phyloP scores from a whole-genome alignment of 208 protist species.

The Crithidia mellificae region DNA sequence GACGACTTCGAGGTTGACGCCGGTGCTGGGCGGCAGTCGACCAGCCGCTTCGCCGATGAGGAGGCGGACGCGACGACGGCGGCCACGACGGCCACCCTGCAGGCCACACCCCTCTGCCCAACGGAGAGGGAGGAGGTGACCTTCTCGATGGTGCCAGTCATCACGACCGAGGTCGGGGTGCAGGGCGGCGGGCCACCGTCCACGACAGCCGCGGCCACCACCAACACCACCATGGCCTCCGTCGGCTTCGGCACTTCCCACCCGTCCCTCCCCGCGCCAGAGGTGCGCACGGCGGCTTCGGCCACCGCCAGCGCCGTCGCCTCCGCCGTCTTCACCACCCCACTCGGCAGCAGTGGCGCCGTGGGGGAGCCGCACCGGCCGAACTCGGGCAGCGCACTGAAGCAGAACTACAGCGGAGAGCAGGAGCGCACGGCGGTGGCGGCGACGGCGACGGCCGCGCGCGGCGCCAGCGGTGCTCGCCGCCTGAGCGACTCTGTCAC shows the following conservation, averaged over 20 bases:
- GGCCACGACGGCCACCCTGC: neutral
- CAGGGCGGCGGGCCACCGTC: neutral
- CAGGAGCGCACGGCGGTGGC: slow-evolving; percentile 1
- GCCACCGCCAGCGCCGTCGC: slow-evolving; percentile 5
- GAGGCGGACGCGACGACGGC: neutral
- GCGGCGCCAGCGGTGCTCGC: slow-evolving; percentile 16
- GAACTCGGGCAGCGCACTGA: slow-evolving; percentile 7
- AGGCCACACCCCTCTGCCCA: neutral
- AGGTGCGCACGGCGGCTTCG: neutral
- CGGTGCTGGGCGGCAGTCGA: neutral
- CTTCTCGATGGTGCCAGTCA: slow-evolving; percentile 16
- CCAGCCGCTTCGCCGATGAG: slow-evolving; percentile 8
- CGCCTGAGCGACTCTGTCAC: slow-evolving; percentile 17
- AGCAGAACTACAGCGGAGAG: slow-evolving; percentile 2
- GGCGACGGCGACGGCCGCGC: slow-evolving; percentile 15
- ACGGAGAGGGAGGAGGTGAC: slow-evolving; percentile 16
- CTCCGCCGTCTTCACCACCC: neutral
- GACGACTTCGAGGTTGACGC: neutral
- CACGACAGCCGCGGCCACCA: neutral
- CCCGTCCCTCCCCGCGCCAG: slow-evolving; percentile 3
- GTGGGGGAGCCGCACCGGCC: neutral
- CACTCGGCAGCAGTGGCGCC: neutral
- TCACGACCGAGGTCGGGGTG: neutral
- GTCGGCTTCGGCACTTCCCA: neutral
- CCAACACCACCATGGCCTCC: neutral